Percentiles rank a stretch among this genome's conserved stretches.
Evolutionary conservation across 306 rosid genomes (phyloP).

Genomic region (Ormosia semicastrata): DNA sequence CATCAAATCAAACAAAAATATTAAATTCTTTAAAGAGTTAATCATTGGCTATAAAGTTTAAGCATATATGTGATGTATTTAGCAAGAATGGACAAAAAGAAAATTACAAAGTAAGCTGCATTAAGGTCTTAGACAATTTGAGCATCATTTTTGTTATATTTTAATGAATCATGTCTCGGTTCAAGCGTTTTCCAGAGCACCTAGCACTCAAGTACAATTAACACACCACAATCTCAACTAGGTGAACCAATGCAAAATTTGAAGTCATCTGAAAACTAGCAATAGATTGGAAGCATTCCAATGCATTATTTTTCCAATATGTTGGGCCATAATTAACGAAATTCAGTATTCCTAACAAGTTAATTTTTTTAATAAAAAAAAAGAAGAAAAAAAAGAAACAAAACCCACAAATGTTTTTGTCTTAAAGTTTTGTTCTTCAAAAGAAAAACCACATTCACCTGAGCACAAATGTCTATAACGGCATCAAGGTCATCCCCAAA

Average conservation of each 20-base stretch:
- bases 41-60: background rate
- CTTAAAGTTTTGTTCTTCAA: background rate
- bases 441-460: conserved; percentile 31
- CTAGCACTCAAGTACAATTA: background rate
- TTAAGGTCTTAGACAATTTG: background rate
- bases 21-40: no score
- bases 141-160: background rate
- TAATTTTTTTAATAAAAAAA: background rate
- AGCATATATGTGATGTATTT: background rate
- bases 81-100: background rate
- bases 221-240: background rate
- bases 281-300: background rate
- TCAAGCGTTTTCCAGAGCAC: conserved; percentile 18
- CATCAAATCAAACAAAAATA: background rate
- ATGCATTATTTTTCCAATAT: background rate
- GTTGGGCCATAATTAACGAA: background rate
- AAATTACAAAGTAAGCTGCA: background rate
- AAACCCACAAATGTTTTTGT: background rate
- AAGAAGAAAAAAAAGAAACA: background rate
- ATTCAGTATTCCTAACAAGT: background rate
- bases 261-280: background rate
- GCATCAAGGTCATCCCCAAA: conserved; percentile 55
- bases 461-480: conserved; percentile 44
- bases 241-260: background rate
- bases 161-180: background rate